Evolutionary conservation across 345 rosid species (phyloP).

Genomic region (Corchorus olitorius): DNA sequence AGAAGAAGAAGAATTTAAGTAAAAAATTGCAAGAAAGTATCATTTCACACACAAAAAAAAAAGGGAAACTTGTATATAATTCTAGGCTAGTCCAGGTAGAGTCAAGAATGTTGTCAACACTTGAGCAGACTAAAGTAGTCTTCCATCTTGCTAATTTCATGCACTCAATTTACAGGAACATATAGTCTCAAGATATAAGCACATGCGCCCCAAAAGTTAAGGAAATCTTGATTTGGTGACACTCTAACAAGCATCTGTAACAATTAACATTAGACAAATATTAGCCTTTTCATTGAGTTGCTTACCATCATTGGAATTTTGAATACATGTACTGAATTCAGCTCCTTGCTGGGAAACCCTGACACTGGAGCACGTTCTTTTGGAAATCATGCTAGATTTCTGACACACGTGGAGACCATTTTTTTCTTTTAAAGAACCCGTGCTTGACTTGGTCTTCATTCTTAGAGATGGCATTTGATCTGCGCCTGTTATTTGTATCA

Average conservation of each 20-base stretch:
- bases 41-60: slow-evolving; percentile 4
- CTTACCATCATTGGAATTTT: slow-evolving; percentile 47
- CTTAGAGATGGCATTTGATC: slow-evolving; percentile 76
- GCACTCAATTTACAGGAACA: slow-evolving; percentile 1
- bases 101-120: neutral
- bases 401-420: slow-evolving; percentile 53
- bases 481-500: slow-evolving; percentile 29
- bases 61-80: neutral
- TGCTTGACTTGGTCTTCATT: slow-evolving; percentile 59
- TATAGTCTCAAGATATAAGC: neutral
- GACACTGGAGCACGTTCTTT: slow-evolving; percentile 42
- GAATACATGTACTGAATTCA: slow-evolving; percentile 31
- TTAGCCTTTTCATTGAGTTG: neutral
- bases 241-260: neutral
- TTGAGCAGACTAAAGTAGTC: slow-evolving; percentile 1
- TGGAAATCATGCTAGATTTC: slow-evolving; percentile 55
- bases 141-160: neutral
- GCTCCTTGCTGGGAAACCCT: slow-evolving; percentile 35
- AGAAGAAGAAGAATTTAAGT: neutral
- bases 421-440: slow-evolving; percentile 46
- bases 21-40: neutral
- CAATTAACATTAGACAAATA: slow-evolving; percentile 7
- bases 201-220: neutral
- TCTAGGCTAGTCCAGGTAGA: neutral
- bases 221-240: neutral